These are phyloP conservation scores for Lachancea meyersii DNA, from an alignment of 805 yeast species.

Conservation along the genomic window DNA sequence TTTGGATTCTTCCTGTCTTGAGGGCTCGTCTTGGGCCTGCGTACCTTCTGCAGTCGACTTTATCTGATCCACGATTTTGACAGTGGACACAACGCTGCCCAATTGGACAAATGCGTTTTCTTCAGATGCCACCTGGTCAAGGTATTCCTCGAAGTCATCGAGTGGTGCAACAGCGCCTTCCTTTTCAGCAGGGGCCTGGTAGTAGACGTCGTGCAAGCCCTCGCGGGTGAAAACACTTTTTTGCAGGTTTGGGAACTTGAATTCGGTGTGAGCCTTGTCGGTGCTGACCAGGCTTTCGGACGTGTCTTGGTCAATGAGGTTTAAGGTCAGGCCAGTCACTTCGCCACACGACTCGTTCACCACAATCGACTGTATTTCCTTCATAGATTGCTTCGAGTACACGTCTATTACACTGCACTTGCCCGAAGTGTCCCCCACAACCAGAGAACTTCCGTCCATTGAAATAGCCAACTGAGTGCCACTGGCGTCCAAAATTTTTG, in stretches of 20 bases:
- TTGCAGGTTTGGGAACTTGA: slow-evolving; percentile 56
- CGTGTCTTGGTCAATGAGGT: slow-evolving; percentile 7
- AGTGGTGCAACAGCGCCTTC: slow-evolving; percentile 18
- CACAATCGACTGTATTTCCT: slow-evolving; percentile 38
- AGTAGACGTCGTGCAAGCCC: slow-evolving; percentile 40
- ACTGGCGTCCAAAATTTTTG: slow-evolving; percentile 21
- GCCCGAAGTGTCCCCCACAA: slow-evolving; percentile 74
- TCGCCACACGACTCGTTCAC: slow-evolving; percentile 22
- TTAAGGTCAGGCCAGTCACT: slow-evolving; percentile 23
- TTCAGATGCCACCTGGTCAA: slow-evolving; percentile 44
- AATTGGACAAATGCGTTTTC: slow-evolving; percentile 47
- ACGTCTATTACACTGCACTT: slow-evolving; percentile 62
- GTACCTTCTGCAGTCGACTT: slow-evolving; percentile 1
- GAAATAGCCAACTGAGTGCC: slow-evolving; percentile 55
- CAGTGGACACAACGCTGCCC: slow-evolving; percentile 37
- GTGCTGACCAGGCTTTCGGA: slow-evolving; percentile 7
- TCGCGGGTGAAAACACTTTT: slow-evolving; percentile 46
- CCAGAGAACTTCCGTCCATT: slow-evolving; percentile 65
- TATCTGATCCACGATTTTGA: slow-evolving; percentile 21
- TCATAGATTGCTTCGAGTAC: slow-evolving; percentile 59
- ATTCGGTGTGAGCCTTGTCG: slow-evolving; percentile 14
- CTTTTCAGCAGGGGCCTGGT: slow-evolving; percentile 26
- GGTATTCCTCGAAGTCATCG: slow-evolving; percentile 42
- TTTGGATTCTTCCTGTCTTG: slow-evolving; percentile 17
- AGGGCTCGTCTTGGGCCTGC: slow-evolving; percentile 1